phyloP scores from a whole-genome alignment of 73 alveolate species.

The Paramecium primaurelia region DNA sequence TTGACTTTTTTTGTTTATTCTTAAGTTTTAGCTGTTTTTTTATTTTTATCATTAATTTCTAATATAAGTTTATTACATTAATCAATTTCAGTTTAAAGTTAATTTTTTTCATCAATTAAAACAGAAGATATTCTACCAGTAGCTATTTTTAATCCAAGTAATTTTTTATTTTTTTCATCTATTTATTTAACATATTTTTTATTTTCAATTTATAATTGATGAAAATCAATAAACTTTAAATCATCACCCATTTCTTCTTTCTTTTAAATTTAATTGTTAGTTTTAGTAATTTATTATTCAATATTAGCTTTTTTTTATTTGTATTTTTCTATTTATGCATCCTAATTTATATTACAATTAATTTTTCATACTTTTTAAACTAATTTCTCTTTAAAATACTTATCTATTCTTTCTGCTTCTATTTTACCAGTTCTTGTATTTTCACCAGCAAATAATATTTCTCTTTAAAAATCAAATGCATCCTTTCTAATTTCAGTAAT shows the following conservation, averaged over 20 bases:
- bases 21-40: slow-evolving; percentile 23
- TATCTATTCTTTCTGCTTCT: slow-evolving; percentile 87
- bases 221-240: slow-evolving; percentile 93
- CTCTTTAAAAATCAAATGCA: slow-evolving; percentile 87
- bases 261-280: slow-evolving; percentile 82
- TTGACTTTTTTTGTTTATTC: slow-evolving; percentile 19
- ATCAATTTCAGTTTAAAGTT: slow-evolving; percentile 37
- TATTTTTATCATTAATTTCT: slow-evolving; percentile 38
- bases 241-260: slow-evolving; percentile 96
- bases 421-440: slow-evolving; percentile 87
- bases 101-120: slow-evolving; percentile 3
- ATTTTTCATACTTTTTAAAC: slow-evolving; percentile 52
- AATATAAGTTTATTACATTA: not conserved
- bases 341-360: not conserved
- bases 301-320: slow-evolving; percentile 75
- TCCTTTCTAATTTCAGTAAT: slow-evolving; percentile 89
- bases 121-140: slow-evolving; percentile 75
- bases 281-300: slow-evolving; percentile 76
- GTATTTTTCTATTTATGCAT: slow-evolving; percentile 77
- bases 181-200: slow-evolving; percentile 93
- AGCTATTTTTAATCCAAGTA: slow-evolving; percentile 81
- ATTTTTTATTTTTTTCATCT: slow-evolving; percentile 90
- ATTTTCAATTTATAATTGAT: slow-evolving; percentile 92
- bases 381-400: slow-evolving; percentile 83
- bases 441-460: slow-evolving; percentile 80